A percentile compares a stretch with the other conserved stretches of the same genome.
These are phyloP conservation scores for Agastache rugosa DNA, from an alignment of 257 asterid genomes.

Conservation along the genomic window DNA sequence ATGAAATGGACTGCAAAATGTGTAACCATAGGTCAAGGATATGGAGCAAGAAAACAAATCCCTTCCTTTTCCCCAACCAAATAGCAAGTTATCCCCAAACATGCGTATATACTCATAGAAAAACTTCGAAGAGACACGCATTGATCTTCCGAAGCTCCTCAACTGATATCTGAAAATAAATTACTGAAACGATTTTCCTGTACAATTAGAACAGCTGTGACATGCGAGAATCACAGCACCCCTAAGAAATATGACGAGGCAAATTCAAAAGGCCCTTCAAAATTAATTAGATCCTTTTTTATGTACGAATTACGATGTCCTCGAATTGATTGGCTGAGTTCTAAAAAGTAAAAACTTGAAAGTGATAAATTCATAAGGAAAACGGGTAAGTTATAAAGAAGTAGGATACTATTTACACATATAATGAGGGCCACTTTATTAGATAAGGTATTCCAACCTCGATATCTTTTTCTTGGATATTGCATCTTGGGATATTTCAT, in stretches of 20 bases:
- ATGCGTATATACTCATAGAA: background rate
- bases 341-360: background rate
- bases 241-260: background rate
- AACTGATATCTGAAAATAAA: constrained; percentile 10
- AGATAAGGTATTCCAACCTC: constrained; percentile 52
- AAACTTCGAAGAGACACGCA: background rate
- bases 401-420: background rate
- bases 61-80: constrained; percentile 8
- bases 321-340: constrained; percentile 3
- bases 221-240: constrained; percentile 2
- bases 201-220: background rate
- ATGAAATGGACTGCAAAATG: background rate
- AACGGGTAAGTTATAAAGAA: background rate
- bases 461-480: constrained; percentile 51
- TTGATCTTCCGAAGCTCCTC: constrained; percentile 9
- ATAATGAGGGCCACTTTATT: background rate
- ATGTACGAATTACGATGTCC: constrained; percentile 10
- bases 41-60: constrained; percentile 5
- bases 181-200: background rate
- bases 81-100: background rate
- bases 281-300: background rate
- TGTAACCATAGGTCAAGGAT: background rate
- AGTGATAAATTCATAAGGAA: constrained; percentile 6
- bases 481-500: constrained; percentile 44
- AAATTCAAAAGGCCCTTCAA: constrained; percentile 15